Evolutionary conservation across 2,329 filamentous ascomycete species (phyloP), one percentile per base, ranked within the genome.

Genomic region (Akanthomyces uredinophilus): DNA sequence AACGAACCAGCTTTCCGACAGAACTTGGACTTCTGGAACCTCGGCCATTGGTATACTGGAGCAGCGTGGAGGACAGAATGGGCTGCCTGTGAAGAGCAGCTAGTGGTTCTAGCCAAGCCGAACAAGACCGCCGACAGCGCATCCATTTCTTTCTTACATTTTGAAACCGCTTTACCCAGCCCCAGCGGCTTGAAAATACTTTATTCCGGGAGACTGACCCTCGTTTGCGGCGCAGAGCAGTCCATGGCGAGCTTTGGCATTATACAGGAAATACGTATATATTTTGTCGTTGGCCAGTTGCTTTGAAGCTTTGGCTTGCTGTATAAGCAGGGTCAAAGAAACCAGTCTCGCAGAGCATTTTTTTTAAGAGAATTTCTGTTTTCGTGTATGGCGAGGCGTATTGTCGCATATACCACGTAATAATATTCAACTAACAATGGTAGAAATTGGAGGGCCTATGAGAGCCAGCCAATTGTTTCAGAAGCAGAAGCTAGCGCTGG

Each of bases 1-100:
- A 87, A 73, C 80, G 79, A 65, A 75, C 73, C 68, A 78, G 73
- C 66, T 85, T 83, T 60, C 77, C 78, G 11, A 76, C 75, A 57
- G 83, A 83, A 67, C 75, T 87, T 10, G 78, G 76, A 66, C 75
- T 88, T 20, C 78, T 88, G 29, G 85, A 88, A 73, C 85, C 85
- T 2, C 75, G 85, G 49, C 85, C 85, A 13, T 78, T 86, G 41
- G 83, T 86, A 59, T 87, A 86, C 74, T 87, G 84, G 81, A 83
- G 82, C 66, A 83, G 85, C 44, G 72, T 87, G 53, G 85, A 87
- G 73, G 85, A 87, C 75, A 78, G 83, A 58, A 84, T 87, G 70
- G 75, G 76, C 49, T 74, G 73, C 22, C 73, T 79, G 16, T 60
- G n/a, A 60, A 22, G 56, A 27, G 24, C 4, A 2, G 5, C 14